Evolutionary conservation across 352 stramenopile genomes (phyloP).

Genomic region (Globisporangium polare): DNA sequence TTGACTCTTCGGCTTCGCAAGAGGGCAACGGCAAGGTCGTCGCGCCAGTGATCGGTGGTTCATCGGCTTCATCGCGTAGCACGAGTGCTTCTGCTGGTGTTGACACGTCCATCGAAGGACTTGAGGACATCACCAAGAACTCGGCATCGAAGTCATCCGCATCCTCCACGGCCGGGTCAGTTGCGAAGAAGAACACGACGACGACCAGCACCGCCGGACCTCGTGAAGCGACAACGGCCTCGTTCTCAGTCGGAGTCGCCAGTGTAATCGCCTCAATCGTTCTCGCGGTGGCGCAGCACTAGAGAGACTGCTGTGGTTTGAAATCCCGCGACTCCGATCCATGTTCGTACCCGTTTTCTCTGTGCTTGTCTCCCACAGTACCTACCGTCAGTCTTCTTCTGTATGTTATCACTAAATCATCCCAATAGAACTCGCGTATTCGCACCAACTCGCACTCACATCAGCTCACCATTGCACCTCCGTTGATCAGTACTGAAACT

Average conservation of each 20-base stretch:
- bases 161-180: not conserved
- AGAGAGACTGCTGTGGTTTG: not conserved
- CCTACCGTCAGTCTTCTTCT: not conserved
- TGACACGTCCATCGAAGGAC: slow-evolving; percentile 3
- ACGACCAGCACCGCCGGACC: not conserved
- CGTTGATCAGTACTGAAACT: too few species aligned
- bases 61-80: not conserved
- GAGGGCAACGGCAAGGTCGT: slow-evolving; percentile 3
- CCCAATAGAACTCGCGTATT: not conserved
- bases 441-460: too few species aligned
- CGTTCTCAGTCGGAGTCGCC: not conserved
- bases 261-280: not conserved
- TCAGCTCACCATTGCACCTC: too few species aligned
- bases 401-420: not conserved
- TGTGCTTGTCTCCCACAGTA: not conserved
- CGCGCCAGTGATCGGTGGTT: not conserved
- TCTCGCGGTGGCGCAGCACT: slow-evolving; percentile 1
- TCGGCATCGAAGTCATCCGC: not conserved
- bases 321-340: not conserved
- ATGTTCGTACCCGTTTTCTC: not conserved
- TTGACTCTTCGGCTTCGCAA: not conserved
- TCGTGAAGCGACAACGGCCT: not conserved
- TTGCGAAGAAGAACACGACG: not conserved
- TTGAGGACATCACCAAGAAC: not conserved
- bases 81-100: not conserved